Conservation (phyloP, 2,329 filamentous ascomycete genomes). For the Aaosphaeria arxii region DNA sequence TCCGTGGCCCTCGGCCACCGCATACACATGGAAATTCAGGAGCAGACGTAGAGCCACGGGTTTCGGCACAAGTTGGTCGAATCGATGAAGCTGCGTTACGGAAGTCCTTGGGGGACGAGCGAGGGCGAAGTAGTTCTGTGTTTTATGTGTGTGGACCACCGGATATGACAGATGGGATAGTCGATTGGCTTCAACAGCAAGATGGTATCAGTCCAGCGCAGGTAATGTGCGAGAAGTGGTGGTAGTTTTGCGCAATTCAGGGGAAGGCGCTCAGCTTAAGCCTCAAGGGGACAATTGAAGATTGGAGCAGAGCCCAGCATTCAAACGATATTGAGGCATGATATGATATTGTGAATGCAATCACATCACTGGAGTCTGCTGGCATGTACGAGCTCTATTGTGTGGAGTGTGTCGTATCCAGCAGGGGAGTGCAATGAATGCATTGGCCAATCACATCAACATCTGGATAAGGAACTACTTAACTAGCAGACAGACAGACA, state of each 20-base stretch:
- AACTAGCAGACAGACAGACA: too few species aligned
- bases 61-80: not conserved
- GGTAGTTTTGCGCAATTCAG: slow-evolving; percentile 28
- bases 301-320: too few species aligned
- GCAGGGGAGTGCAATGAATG: too few species aligned
- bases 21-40: not conserved
- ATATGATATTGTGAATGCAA: too few species aligned
- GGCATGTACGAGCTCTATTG: too few species aligned
- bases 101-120: not conserved
- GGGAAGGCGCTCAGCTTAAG: too few species aligned
- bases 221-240: slow-evolving; percentile 53
- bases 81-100: not conserved
- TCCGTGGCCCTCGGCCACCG: not conserved
- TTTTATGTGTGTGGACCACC: slow-evolving; percentile 50
- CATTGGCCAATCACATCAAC: too few species aligned
- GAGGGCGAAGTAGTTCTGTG: slow-evolving; percentile 36
- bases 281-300: too few species aligned
- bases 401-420: too few species aligned
- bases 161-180: slow-evolving; percentile 47
- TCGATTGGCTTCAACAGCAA: slow-evolving; percentile 38
- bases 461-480: too few species aligned
- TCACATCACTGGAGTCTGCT: too few species aligned
- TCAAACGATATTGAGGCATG: too few species aligned
- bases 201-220: slow-evolving; percentile 36
- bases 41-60: not conserved